Evolutionary conservation across 352 stramenopile species (phyloP), one percentile per base, ranked within the genome.

Genomic region (Phytophthora pini): DNA sequence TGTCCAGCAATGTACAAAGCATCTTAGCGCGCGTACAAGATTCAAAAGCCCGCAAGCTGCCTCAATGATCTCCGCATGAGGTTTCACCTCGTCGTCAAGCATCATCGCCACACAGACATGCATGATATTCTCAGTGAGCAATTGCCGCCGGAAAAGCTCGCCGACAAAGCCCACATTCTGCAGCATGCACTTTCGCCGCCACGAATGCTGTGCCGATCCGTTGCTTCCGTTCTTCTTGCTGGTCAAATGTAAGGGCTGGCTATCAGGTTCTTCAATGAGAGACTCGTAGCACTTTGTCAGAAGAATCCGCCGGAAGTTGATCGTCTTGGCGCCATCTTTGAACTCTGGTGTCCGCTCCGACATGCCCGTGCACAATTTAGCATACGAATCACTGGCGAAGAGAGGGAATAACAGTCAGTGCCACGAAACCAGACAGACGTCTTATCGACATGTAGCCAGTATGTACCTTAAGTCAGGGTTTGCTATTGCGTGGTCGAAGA

Each of bases 21-120:
- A 20, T 20, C 17, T 20, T 20, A 20, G 17, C 17, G 5, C 45
- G 66, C 68, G 36, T 57, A 93, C 86, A 68, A 89, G 56, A 10
- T 72, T 70, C 29, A 94, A 57, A 24, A 94, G 70, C 27, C 74
- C 62, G 56, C 86, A 94, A 0, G 86, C 86, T 2, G 86, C 84
- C 24, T 86, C 71, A 10, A 94, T 80, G n/a, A 93, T 79, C 31
- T 89, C 76, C 1, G 70, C 54, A 56, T 91, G 74, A 20, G 80
- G 83, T 12, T 88, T 79, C 11, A 80, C 58, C 53, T 94, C 84
- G 36, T 91, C 70, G 20, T 94, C 86, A 17, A 94, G 79, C 84
- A 93, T 93, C 83, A 94, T 92, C 15, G 84, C 83, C 34, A 94
- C 75, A 46, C 82, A 92, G 32, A 94, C 86, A 59, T 94, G 86